phyloP scores from a whole-genome alignment of 192 early-diverging fungal species.

The Coemansia sp. region DNA sequence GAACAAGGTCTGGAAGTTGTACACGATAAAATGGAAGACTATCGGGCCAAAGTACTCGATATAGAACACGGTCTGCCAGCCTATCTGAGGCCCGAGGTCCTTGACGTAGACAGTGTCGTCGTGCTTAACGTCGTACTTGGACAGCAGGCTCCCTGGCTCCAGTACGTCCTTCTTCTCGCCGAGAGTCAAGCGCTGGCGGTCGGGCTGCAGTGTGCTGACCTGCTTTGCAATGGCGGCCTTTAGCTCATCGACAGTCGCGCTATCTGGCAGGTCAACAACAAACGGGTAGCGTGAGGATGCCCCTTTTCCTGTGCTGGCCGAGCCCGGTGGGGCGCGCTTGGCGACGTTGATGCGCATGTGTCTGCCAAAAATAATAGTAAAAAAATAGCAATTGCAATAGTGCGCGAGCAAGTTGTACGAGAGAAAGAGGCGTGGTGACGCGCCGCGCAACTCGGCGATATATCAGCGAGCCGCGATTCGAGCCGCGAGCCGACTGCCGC shows the following conservation, averaged over 20 bases:
- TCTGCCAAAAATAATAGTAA: conserved; percentile 38
- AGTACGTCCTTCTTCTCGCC: conserved; percentile 65
- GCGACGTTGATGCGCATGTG: conserved; percentile 45
- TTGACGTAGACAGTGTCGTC: conserved; percentile 68
- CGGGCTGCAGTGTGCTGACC: conserved; percentile 56
- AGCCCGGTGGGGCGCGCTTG: conserved; percentile 24
- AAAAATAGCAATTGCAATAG: not conserved
- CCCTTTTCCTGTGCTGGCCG: not conserved
- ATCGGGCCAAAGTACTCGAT: conserved; percentile 94
- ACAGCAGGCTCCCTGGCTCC: conserved; percentile 57
- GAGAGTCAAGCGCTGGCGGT: conserved; percentile 84
- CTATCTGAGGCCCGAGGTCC: conserved; percentile 86
- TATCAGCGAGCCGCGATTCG: too few relatives aligned
- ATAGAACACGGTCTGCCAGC: conserved; percentile 93
- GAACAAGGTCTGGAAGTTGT: conserved; percentile 69
- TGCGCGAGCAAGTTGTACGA: not conserved
- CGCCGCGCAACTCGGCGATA: too few relatives aligned
- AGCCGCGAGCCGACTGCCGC: too few relatives aligned
- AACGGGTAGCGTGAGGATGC: conserved; percentile 42
- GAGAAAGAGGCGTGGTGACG: too few relatives aligned
- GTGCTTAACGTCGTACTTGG: conserved; percentile 67
- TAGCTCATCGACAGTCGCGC: conserved; percentile 72
- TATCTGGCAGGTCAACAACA: conserved; percentile 62
- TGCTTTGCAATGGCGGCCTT: conserved; percentile 67
- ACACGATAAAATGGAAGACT: conserved; percentile 84